Conservation (phyloP, 805 yeast genomes). For the Sugiyamaella floridensis region DNA sequence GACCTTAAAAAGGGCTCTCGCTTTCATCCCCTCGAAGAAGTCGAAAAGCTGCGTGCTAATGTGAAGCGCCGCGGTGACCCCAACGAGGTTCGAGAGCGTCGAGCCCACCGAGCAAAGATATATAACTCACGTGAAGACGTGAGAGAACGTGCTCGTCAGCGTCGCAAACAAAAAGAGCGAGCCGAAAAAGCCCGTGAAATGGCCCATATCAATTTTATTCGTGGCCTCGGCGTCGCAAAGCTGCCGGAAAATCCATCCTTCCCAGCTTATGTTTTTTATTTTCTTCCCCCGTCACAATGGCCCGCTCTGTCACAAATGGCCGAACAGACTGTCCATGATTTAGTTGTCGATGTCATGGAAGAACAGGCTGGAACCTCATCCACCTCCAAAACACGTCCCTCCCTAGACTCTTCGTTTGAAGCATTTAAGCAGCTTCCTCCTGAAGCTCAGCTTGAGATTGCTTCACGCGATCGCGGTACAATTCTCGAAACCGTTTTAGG, state of each 20-base stretch:
- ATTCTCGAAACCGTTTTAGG: not conserved
- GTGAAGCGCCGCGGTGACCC: constrained; percentile 49
- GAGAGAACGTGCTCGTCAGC: constrained; percentile 37
- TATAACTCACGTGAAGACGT: constrained; percentile 46
- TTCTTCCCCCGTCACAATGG: not conserved
- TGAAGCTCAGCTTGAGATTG: not conserved
- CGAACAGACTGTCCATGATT: not conserved
- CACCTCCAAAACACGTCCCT: no score
- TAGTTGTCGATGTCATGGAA: not conserved
- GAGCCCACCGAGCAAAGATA: constrained; percentile 36
- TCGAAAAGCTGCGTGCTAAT: constrained; percentile 40
- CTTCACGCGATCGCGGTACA: not conserved
- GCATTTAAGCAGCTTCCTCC: not conserved
- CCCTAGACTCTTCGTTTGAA: no score
- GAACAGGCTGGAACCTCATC: not conserved
- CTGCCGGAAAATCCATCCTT: not conserved
- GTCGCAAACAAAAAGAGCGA: constrained; percentile 42
- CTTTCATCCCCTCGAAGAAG: constrained; percentile 44
- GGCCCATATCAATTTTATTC: constrained; percentile 33
- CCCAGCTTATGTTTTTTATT: not conserved
- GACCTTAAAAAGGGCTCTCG: constrained; percentile 49
- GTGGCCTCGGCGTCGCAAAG: constrained; percentile 4
- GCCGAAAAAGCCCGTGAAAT: constrained; percentile 35
- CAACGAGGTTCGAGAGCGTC: constrained; percentile 35
- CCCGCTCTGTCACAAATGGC: not conserved